Base-by-base conservation (phyloP, 495 filamentous ascomycete species). In the Penicillium tannophilum region DNA sequence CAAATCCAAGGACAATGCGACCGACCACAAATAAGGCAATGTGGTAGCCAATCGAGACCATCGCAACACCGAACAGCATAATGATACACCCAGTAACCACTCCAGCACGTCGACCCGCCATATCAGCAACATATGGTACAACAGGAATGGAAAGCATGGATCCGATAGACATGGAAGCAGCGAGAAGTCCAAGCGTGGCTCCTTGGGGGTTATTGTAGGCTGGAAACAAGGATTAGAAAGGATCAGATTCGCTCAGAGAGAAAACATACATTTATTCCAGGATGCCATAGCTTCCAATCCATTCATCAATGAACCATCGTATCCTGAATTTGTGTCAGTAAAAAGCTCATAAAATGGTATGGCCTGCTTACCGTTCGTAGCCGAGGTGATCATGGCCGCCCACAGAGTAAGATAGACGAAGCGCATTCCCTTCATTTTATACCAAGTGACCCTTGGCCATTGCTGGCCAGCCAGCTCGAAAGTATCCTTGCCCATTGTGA, bases 51-150 rank as follows among this genome's bases (percentile, higher is more conserved):
- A 61, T 61, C 11, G 62, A 58, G 11, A 82, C 79, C 39, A 91
- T 85, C 17, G 82, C 82, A 30, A 90, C 87, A 17, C 89, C 89
- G 60, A 91, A 90, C 31, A 70, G 84, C 85, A 88, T 88, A 65
- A 89, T 83, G 4, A 79, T 59, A 50, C 85, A 86, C 42, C 87
- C 87, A 55, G 85, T 72, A 48, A 84, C 72, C 53, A 89, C 84
- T 51, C 85, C 84, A 56, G 78, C 43, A 58, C 86, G 84, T 44
- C 87, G 84, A 55, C 87, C 87, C 48, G 83, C 69, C 55, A 80
- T 73, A 74, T 89, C 86, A 42, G 85, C 83, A 48, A 86, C 65
- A 59, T 83, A 75, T 11, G 87, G 87, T 6, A 88, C 86, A 9
- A 87, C 66, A 31, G 86, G 87, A 49, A 89, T 85, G 26, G 85